Percentiles rank a stretch among this genome's conserved stretches.
Evolutionary conservation across 805 yeast species (phyloP).

Genomic region (Candida germanica): DNA sequence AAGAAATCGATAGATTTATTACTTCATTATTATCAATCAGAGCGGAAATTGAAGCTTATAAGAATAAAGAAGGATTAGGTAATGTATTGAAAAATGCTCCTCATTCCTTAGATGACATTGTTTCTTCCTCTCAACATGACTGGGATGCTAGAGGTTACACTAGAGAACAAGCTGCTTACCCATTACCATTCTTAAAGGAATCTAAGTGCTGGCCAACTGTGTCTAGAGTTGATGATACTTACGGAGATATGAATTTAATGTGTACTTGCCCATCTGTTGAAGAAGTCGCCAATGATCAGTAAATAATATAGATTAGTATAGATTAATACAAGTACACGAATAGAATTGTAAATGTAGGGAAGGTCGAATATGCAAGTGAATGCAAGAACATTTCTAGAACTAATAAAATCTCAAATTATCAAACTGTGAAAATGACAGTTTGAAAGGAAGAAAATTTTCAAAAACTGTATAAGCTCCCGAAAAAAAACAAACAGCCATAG

Average conservation of each 20-base stretch:
- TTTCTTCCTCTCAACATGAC: slow-evolving; percentile 54
- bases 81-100: slow-evolving; percentile 84
- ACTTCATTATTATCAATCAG: slow-evolving; percentile 83
- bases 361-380: no score
- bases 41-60: slow-evolving; percentile 72
- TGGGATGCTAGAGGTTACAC: slow-evolving; percentile 89
- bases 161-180: slow-evolving; percentile 91
- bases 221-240: slow-evolving; percentile 88
- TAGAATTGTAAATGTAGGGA: no score
- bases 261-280: slow-evolving; percentile 92
- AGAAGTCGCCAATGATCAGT: slow-evolving; percentile 50
- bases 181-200: slow-evolving; percentile 66
- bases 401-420: no score
- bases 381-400: no score
- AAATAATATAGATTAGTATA: not conserved
- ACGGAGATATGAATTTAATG: slow-evolving; percentile 86
- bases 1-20: slow-evolving; percentile 86
- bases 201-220: slow-evolving; percentile 96
- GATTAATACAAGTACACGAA: not conserved
- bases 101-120: slow-evolving; percentile 78
- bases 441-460: no score
- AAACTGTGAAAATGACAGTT: no score
- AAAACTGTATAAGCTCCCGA: no score
- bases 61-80: slow-evolving; percentile 64
- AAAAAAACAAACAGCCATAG: no score